Evolutionary conservation across 1,284 basidiomycete species (phyloP).

Genomic region (Cystobasidium sp.): DNA sequence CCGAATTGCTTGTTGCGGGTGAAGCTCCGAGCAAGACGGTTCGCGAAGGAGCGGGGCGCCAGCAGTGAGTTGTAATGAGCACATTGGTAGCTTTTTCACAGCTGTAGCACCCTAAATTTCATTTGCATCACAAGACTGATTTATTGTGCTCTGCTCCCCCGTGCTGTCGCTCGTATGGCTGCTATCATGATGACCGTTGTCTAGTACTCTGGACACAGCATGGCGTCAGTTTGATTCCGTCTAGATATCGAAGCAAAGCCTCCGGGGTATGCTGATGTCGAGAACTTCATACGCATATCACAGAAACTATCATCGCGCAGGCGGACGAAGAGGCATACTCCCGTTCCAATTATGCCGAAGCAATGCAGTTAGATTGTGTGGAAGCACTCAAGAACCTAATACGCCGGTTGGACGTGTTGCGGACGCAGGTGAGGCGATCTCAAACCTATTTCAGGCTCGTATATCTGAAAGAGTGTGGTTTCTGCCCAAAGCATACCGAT

Average conservation of each 20-base stretch:
- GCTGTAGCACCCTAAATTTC: no score
- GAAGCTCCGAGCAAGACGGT: slow-evolving; percentile 41
- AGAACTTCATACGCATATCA: background rate
- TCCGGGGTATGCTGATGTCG: background rate
- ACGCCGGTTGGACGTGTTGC: slow-evolving; percentile 30
- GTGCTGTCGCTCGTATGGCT: background rate
- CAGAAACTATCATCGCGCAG: slow-evolving; percentile 36
- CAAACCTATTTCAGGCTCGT: background rate
- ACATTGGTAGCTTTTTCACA: background rate
- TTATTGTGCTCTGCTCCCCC: background rate
- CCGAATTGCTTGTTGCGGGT: slow-evolving; percentile 38
- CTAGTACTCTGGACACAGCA: slow-evolving; percentile 36
- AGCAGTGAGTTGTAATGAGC: slow-evolving; percentile 25
- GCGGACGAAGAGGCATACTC: slow-evolving; percentile 43
- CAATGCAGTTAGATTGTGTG: slow-evolving; percentile 25
- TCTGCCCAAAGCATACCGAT: slow-evolving; percentile 29
- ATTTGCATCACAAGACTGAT: background rate
- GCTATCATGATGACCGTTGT: background rate
- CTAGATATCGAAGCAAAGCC: background rate
- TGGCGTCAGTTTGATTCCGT: slow-evolving; percentile 23
- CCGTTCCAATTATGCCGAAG: slow-evolving; percentile 39
- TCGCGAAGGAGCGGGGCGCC: slow-evolving; percentile 37
- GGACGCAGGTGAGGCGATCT: slow-evolving; percentile 20
- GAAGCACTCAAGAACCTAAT: slow-evolving; percentile 27
- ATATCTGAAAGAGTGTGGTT: background rate